phyloP scores from a whole-genome alignment of 2,329 filamentous ascomycete genomes.

The Pyrenophora teres region DNA sequence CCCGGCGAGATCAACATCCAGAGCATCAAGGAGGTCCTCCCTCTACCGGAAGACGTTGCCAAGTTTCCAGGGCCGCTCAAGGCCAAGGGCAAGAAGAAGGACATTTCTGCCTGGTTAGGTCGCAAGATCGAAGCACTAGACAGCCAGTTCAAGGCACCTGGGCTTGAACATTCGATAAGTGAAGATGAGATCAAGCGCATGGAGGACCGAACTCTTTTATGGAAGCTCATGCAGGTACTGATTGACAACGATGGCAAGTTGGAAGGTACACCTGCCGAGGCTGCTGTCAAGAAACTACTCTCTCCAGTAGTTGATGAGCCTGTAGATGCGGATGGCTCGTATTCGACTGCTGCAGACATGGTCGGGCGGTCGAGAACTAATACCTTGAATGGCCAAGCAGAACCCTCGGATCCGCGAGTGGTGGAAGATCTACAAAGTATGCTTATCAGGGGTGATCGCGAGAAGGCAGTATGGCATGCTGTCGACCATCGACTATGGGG shows the following conservation, averaged over 20 bases:
- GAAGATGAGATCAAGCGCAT: conserved; percentile 69
- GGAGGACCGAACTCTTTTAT: conserved; percentile 80
- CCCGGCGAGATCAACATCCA: conserved; percentile 82
- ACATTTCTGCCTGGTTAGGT: conserved; percentile 79
- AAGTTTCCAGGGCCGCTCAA: conserved; percentile 91
- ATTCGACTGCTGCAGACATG: conserved; percentile 45
- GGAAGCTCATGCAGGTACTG: conserved; percentile 81
- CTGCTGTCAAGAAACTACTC: conserved; percentile 75
- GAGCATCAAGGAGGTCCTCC: conserved; percentile 73
- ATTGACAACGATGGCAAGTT: conserved; percentile 85
- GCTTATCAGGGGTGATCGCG: conserved; percentile 79
- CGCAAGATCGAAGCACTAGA: conserved; percentile 77
- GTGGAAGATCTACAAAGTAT: conserved; percentile 74
- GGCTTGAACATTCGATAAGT: conserved; percentile 57
- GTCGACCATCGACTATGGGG: conserved; percentile 95
- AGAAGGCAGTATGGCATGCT: conserved; percentile 90
- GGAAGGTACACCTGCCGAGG: conserved; percentile 74
- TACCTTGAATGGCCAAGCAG: conserved; percentile 51
- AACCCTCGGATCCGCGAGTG: conserved; percentile 70
- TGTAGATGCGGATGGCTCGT: conserved; percentile 29
- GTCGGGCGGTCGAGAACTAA: conserved; percentile 41
- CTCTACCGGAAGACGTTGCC: conserved; percentile 71
- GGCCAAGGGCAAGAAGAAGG: conserved; percentile 94
- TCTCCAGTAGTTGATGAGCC: conserved; percentile 58
- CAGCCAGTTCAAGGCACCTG: conserved; percentile 50